These are phyloP conservation scores for Carallia brachiata DNA, from an alignment of 345 rosid species.

Conservation along the genomic window DNA sequence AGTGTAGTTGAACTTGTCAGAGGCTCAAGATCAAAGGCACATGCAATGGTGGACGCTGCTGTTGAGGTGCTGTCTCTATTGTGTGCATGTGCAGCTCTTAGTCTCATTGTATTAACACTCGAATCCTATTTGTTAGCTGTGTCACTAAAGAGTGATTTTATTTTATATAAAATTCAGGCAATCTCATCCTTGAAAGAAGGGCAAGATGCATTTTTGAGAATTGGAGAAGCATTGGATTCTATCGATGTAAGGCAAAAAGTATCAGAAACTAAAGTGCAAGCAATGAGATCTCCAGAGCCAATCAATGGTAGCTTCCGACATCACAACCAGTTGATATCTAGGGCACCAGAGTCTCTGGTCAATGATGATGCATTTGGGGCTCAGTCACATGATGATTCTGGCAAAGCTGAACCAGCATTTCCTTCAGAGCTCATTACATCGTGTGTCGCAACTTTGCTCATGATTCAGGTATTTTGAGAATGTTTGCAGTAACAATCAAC, in stretches of 20 bases:
- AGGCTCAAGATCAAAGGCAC: constrained; percentile 67
- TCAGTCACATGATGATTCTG: constrained; percentile 37
- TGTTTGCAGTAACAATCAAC: too few relatives aligned
- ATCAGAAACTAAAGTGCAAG: constrained; percentile 35
- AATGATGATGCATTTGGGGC: constrained; percentile 19
- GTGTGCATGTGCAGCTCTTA: not conserved
- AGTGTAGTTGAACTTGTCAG: constrained; percentile 61
- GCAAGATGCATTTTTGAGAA: constrained; percentile 58
- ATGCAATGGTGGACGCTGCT: constrained; percentile 82
- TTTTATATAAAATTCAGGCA: constrained; percentile 47
- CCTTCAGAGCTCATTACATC: constrained; percentile 80
- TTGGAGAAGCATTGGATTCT: constrained; percentile 64
- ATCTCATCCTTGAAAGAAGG: constrained; percentile 68
- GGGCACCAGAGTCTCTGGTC: constrained; percentile 34
- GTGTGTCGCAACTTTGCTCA: constrained; percentile 78
- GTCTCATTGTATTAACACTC: too few relatives aligned
- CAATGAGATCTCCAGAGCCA: constrained; percentile 41
- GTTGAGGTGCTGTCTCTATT: constrained; percentile 53
- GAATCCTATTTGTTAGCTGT: too few relatives aligned
- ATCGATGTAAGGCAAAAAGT: constrained; percentile 44
- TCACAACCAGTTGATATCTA: constrained; percentile 35
- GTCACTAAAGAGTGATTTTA: not conserved
- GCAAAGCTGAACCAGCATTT: constrained; percentile 46
- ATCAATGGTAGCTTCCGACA: constrained; percentile 35
- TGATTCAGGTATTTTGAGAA: constrained; percentile 65